Conservation (phyloP, 176 grass and related monocot genomes). For the Aegilops bicornis region DNA sequence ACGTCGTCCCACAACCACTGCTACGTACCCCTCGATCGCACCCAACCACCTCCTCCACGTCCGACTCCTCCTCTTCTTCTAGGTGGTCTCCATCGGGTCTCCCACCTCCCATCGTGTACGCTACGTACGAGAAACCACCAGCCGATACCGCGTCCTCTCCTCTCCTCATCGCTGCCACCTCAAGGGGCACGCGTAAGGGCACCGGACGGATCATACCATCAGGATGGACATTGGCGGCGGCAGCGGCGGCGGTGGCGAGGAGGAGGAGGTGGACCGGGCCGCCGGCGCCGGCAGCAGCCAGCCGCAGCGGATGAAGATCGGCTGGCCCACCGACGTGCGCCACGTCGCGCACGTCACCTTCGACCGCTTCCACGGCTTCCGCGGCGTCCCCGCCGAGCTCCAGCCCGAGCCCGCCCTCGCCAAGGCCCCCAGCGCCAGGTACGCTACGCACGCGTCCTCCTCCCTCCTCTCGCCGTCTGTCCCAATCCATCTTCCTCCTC, state of each 20-base stretch:
- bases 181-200: neutral
- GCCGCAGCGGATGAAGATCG: constrained; percentile 53
- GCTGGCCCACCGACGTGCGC: constrained; percentile 76
- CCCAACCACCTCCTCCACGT: constrained; percentile 15
- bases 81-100: neutral
- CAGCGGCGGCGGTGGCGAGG: neutral
- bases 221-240: neutral
- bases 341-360: constrained; percentile 93
- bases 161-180: neutral
- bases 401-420: constrained; percentile 34
- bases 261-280: constrained; percentile 10
- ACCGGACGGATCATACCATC: neutral
- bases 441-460: neutral
- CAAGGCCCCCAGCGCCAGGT: constrained; percentile 71
- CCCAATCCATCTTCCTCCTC: neutral
- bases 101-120: neutral
- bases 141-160: neutral
- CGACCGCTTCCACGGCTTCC: constrained; percentile 87
- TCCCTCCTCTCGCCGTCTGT: neutral
- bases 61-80: neutral
- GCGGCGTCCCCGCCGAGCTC: constrained; percentile 74
- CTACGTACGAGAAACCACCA: neutral
- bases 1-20: constrained; percentile 1
- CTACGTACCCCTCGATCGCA: neutral
- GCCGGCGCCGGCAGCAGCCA: neutral